phyloP scores from a whole-genome alignment of 495 filamentous ascomycete species.

The Talaromyces thailandensis region DNA sequence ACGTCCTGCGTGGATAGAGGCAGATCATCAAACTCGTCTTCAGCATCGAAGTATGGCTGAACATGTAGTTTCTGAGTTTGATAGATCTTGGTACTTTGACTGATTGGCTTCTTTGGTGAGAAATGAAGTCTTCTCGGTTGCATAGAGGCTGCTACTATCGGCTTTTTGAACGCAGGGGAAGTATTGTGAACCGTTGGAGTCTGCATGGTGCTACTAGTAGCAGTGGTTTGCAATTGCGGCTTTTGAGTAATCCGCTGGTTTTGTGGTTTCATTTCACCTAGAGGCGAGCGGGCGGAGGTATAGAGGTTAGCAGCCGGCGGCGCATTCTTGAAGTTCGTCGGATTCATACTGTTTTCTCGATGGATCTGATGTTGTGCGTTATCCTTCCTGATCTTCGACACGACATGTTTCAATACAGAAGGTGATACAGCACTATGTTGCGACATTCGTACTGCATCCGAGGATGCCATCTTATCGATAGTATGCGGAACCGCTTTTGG shows the following conservation, averaged over 20 bases:
- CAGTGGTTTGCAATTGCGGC: not conserved
- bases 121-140: not conserved
- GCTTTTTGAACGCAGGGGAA: not conserved
- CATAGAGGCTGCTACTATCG: not conserved
- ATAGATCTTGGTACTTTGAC: not conserved
- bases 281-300: not conserved
- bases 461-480: not conserved
- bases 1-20: slow-evolving; percentile 4
- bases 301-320: not conserved
- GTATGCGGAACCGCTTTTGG: not conserved
- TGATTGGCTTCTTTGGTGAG: not conserved
- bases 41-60: not conserved
- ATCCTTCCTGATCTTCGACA: not conserved
- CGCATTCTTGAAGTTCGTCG: not conserved
- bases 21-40: slow-evolving; percentile 4
- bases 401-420: not conserved
- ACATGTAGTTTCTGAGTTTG: not conserved
- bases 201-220: not conserved
- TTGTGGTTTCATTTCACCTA: not conserved
- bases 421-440: not conserved
- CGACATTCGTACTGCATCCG: too few species aligned
- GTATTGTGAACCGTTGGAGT: not conserved
- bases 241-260: not conserved
- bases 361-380: not conserved
- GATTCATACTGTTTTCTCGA: not conserved